Conservation (phyloP, 2,329 filamentous ascomycete genomes). For the Aureobasidium zeae region DNA sequence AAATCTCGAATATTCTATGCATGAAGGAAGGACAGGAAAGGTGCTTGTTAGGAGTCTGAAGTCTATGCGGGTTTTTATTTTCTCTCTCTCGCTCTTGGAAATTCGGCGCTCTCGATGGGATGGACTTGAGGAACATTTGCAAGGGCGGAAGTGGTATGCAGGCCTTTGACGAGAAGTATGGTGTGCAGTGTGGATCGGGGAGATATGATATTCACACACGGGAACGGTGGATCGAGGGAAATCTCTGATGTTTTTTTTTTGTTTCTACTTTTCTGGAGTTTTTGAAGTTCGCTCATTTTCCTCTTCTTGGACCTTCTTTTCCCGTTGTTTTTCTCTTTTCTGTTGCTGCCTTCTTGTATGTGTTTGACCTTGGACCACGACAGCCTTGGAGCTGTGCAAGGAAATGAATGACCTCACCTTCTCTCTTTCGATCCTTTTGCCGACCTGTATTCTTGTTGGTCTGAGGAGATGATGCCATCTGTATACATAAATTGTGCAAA, state of each 20-base stretch:
- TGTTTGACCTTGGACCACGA: too few species aligned
- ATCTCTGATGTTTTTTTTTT: constrained; percentile 9
- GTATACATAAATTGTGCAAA: background rate
- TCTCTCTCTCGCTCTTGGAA: constrained; percentile 11
- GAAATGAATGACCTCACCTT: too few species aligned
- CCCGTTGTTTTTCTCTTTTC: background rate
- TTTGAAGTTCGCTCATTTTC: background rate
- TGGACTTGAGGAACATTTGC: constrained; percentile 4
- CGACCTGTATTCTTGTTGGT: too few species aligned
- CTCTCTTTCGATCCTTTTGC: background rate
- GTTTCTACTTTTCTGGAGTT: too few species aligned
- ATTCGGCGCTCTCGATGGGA: constrained; percentile 13
- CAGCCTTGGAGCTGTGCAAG: too few species aligned
- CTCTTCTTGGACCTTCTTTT: constrained; percentile 5
- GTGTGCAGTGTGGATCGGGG: background rate
- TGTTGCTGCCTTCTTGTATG: too few species aligned
- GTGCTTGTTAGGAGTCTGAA: constrained; percentile 11
- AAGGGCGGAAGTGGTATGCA: constrained; percentile 1
- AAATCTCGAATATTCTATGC: constrained; percentile 5
- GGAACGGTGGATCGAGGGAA: constrained; percentile 3
- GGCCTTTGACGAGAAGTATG: background rate
- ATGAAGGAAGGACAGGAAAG: constrained; percentile 3
- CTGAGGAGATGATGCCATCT: too few species aligned
- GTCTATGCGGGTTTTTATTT: too few species aligned
- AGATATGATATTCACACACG: too few species aligned